Evolutionary conservation across 768 basidiomycete genomes (phyloP), one percentile per base, ranked within the genome.

Genomic region (Hortiboletus campestris): DNA sequence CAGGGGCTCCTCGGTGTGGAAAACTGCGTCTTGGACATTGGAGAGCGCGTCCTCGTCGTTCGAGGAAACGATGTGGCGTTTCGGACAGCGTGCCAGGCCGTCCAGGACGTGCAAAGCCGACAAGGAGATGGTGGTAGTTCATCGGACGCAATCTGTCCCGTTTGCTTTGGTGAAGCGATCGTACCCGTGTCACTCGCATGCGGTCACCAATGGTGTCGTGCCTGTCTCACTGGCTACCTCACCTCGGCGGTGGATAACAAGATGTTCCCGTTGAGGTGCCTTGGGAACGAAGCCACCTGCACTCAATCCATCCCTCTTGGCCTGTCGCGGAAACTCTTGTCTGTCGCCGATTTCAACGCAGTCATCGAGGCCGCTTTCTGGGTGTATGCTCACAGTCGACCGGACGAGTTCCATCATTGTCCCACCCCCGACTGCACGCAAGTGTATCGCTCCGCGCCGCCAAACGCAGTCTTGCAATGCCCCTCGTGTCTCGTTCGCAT

Each of bases 381-480:
- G n/a, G 68, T 79, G 0, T 76, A 91, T 63, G 74, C 89, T 19
- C 81, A 85, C 55, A 70, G 79, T 2, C 80, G 79, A 36, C 76
- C 86, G 0, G 71, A 77, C 9, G 85, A 90, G 54, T 86, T 87
- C 61, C 78, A 82, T 55, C 85, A 83, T 61, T 93, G 91, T 69
- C 90, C 91, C 0, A 85, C 89, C 0, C 85, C 91, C 0, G 88
- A 92, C 65, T 93, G 91, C 61, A 74, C 75, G 0, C 86, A 90
- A 62, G 77, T 91, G 7, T 93, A 92, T 65, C 83, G 88, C 28
- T 64, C 77, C 2, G 80, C 78, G 0, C 72, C 79, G 1, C 68
- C 67, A 12, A 80, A 80, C 20, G 75, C 78, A 6, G 73, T 80
- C 10, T 67, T 90, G 35, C 85, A 85, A 51, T 91, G 89, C 49